These are phyloP conservation scores for Termitomyces eurrhizus DNA, from an alignment of 768 basidiomycete species.

Conservation along the genomic window DNA sequence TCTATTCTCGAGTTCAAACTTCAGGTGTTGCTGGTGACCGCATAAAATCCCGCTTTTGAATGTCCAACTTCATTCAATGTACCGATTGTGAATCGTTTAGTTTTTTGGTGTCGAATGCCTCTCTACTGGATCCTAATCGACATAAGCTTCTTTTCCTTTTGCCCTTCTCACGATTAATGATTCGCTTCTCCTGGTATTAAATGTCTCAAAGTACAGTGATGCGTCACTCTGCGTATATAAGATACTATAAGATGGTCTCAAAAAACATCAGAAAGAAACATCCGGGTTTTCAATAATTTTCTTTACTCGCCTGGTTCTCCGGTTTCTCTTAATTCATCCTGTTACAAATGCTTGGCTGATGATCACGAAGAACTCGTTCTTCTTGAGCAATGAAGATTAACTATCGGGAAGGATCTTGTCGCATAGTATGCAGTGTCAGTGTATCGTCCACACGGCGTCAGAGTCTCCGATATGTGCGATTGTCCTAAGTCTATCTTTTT, in stretches of 20 bases:
- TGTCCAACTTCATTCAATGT: neutral
- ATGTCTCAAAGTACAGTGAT: neutral
- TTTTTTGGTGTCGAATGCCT: neutral
- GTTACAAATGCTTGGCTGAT: neutral
- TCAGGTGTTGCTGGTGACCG: too few species aligned
- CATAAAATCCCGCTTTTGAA: neutral
- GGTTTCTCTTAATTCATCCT: neutral
- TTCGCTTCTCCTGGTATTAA: neutral
- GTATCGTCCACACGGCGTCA: slow-evolving; percentile 4
- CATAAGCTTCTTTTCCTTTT: neutral
- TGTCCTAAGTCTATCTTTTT: neutral
- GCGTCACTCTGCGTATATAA: neutral
- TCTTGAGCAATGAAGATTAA: neutral
- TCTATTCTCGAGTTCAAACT: too few species aligned
- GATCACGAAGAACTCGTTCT: neutral
- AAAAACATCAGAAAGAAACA: too few species aligned
- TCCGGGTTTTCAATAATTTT: neutral
- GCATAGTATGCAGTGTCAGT: neutral
- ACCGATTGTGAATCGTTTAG: neutral
- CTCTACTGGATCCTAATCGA: neutral
- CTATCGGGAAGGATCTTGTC: neutral
- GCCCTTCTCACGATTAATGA: neutral
- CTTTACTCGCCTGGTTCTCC: neutral
- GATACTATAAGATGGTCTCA: neutral
- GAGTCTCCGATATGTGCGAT: neutral